Conservation (phyloP, 495 filamentous ascomycete species). For the Aspergillus sparsus region DNA sequence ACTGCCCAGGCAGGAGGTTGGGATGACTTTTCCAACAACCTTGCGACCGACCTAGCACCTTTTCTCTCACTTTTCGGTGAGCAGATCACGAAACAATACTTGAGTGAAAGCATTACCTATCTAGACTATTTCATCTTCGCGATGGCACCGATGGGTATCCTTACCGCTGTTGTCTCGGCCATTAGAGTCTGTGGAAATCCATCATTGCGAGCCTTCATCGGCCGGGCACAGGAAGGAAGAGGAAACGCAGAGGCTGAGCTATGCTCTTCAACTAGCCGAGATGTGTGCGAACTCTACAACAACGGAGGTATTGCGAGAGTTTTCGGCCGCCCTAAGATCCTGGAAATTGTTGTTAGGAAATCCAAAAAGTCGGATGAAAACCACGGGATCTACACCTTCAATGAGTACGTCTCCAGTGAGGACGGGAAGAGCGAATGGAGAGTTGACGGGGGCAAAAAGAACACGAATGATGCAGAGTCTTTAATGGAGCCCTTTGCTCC, state of each 20-base stretch:
- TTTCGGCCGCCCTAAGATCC: conserved; percentile 5
- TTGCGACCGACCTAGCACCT: conserved; percentile 10
- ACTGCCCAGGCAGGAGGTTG: neutral
- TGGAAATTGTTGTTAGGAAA: neutral
- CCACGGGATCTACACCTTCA: neutral
- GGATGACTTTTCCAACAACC: conserved; percentile 12
- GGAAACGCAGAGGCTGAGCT: conserved; percentile 11
- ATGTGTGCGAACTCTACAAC: conserved; percentile 7
- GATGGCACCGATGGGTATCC: conserved; percentile 8
- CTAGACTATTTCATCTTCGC: conserved; percentile 12
- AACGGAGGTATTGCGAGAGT: conserved; percentile 12
- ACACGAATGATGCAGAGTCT: too few relatives aligned
- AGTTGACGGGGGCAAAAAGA: too few relatives aligned
- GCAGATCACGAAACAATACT: conserved; percentile 8
- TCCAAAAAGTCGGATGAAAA: neutral
- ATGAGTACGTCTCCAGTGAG: neutral
- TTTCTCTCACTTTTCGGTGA: conserved; percentile 7
- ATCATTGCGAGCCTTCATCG: conserved; percentile 9
- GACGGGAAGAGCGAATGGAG: too few relatives aligned
- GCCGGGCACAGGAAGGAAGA: conserved; percentile 7
- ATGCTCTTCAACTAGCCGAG: conserved; percentile 9
- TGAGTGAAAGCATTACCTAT: conserved; percentile 1
- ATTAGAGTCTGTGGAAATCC: conserved; percentile 5
- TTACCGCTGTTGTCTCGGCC: conserved; percentile 2
- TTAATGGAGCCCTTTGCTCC: neutral